Conservation (phyloP, 495 filamentous ascomycete species). For the Penicillium manginii region DNA sequence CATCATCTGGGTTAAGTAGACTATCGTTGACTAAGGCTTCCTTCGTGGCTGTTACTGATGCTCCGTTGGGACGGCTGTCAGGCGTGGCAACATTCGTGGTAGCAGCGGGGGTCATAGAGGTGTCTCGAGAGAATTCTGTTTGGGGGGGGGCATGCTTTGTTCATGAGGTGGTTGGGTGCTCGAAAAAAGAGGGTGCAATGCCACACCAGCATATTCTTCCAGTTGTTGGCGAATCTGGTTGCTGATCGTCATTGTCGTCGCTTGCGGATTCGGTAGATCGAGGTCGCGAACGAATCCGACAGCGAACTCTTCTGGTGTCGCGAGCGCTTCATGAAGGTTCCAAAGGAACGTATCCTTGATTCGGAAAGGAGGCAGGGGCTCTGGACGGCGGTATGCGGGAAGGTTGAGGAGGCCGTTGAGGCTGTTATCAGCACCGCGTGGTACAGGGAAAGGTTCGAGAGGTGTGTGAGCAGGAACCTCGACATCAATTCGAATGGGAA, state of each 20-base stretch:
- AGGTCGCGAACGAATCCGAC: slow-evolving; percentile 88
- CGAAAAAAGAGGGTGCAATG: slow-evolving; percentile 89
- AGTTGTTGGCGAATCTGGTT: slow-evolving; percentile 92
- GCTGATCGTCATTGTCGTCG: slow-evolving; percentile 77
- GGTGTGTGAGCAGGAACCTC: slow-evolving; percentile 83
- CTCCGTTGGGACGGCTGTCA: slow-evolving; percentile 37
- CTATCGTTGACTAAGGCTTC: slow-evolving; percentile 53
- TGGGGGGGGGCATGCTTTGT: slow-evolving; percentile 38
- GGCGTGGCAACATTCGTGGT: slow-evolving; percentile 54
- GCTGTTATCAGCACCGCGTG: slow-evolving; percentile 61
- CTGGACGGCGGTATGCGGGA: slow-evolving; percentile 75
- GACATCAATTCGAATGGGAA: slow-evolving; percentile 95
- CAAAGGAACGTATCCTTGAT: slow-evolving; percentile 94
- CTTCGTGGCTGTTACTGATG: slow-evolving; percentile 43
- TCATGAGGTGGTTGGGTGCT: slow-evolving; percentile 49
- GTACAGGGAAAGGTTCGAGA: slow-evolving; percentile 68
- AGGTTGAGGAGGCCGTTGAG: slow-evolving; percentile 72
- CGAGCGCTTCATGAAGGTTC: slow-evolving; percentile 94
- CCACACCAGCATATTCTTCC: slow-evolving; percentile 94
- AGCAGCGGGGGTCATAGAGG: slow-evolving; percentile 56
- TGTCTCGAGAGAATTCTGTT: slow-evolving; percentile 46
- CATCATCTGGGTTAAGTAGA: slow-evolving; percentile 82
- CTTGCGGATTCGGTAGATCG: slow-evolving; percentile 77
- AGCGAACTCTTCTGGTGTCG: slow-evolving; percentile 95
- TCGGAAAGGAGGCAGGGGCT: slow-evolving; percentile 77